Evolutionary conservation across 495 filamentous ascomycete genomes (phyloP), one percentile per base, ranked within the genome.

Genomic region (Penicillium nucicola): DNA sequence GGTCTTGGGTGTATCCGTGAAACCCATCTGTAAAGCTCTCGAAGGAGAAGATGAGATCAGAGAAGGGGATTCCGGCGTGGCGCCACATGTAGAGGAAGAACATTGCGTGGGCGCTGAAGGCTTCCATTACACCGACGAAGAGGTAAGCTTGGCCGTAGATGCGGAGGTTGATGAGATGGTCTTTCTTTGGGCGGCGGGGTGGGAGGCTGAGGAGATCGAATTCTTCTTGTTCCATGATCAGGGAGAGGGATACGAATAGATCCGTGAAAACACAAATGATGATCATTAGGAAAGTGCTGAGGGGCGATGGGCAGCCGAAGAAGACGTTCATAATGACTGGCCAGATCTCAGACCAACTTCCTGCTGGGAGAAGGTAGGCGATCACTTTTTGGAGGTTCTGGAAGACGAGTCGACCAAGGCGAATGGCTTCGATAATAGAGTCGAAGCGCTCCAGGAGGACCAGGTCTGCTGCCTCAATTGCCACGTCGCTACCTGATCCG

Each of bases 381-480:
- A 84, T 80, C 0, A 78, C 78, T 61, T 85, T 84, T 58, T 82
- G 77, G n/a, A 83, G 60, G 54, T 84, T 84, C 47, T 74, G 69
- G 52, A 74, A 74, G 18, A 83, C 80, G 0, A 79, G 53, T 4
- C 82, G 69, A 1, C 83, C 83, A 14, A 78, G 75, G 23, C 81
- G 71, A 10, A 89, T 81, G 1, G 85, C 87, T 55, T 84, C 80
- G 3, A 87, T 77, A 13, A 90, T 79, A 4, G 81, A 84, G 17
- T 78, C 76, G 53, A 92, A 89, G 0, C 74, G 76, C 25, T 88
- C 86, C 2, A 89, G 71, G 6, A 97, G 80, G 13, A 97, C 89
- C 4, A 97, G 80, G 58, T 95, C 88, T 10, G 92, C 89, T 5
- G 92, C 92, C 70, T 96, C 93, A 80, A 72, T 80, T 14, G 81